Base-by-base conservation (phyloP, 2,329 filamentous ascomycete species). In the Apiospora marii region DNA sequence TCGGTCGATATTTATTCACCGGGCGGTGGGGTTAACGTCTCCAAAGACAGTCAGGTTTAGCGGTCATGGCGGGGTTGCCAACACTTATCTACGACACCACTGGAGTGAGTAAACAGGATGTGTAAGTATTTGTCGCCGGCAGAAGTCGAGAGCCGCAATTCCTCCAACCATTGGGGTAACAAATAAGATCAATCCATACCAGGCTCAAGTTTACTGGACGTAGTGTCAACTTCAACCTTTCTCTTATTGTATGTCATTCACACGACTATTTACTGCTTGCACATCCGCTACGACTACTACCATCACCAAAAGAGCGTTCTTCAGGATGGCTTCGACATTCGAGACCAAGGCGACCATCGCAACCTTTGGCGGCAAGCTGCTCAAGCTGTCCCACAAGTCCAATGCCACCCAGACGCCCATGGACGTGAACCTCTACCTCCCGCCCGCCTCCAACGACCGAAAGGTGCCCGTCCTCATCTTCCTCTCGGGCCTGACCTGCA, bases 401-500 rank as follows among this genome's bases (percentile, higher is more conserved):
- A 85, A 88, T 76, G 88, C 90, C 74, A 97, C 94, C 72, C 91
- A 90, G 78, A 98, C 94, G 77, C 91, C 95, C 79, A 99, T 98
- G 96, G 91, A 90, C 81, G 90, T 98, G 80, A 97, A 97, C 85
- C 88, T 99, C 78, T 99, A 94, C 86, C 89, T 99, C 4, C 96
- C 96, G 34, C 91, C 94, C 2, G 87, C 92, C 78, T 90, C 93
- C 72, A 84, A 68, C 48, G 85, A 88, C 53, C 83, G 86, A 72
- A 93, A 93, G 78, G 91, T 94, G 1, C 96, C 96, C 34, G 90
- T 98, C 43, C 89, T 99, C 73, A 92, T 98, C 85, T 99, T 96
- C 84, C 92, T 99, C 73, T 96, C 96, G 19, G 96, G 96, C 70
- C 87, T 99, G 74, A 98, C 96, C 74, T 99, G 96, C 87, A 96